Percentiles rank a stretch among this genome's conserved stretches.
phyloP scores from a whole-genome alignment of 1,139 yeast species.

The Kodamaea ohmeri region DNA sequence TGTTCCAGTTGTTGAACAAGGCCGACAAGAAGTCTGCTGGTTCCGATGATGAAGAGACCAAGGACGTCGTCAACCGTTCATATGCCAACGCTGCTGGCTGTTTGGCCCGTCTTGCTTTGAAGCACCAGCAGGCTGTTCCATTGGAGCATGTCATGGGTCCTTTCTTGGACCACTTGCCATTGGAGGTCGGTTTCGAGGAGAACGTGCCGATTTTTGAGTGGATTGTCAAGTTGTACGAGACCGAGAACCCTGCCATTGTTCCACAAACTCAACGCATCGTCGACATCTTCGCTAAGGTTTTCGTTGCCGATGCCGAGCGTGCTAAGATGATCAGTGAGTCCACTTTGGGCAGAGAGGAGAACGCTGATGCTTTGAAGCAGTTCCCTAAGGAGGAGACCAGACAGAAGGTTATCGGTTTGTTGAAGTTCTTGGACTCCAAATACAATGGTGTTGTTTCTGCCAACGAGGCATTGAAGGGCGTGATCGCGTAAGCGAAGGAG shows the following conservation, averaged over 20 bases:
- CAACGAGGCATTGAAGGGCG: slow-evolving; percentile 44
- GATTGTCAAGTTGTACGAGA: slow-evolving; percentile 67
- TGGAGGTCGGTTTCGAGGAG: slow-evolving; percentile 87
- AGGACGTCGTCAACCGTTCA: slow-evolving; percentile 79
- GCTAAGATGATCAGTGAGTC: slow-evolving; percentile 66
- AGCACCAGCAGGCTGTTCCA: slow-evolving; percentile 73
- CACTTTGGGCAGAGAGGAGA: slow-evolving; percentile 81
- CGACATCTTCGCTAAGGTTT: slow-evolving; percentile 66
- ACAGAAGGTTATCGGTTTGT: slow-evolving; percentile 61
- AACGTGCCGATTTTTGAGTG: slow-evolving; percentile 86
- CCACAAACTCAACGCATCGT: slow-evolving; percentile 63
- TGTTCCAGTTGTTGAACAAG: slow-evolving; percentile 75
- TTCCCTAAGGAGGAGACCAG: slow-evolving; percentile 68
- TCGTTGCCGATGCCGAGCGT: slow-evolving; percentile 70
- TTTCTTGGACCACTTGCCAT: slow-evolving; percentile 76
- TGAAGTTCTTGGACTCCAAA: slow-evolving; percentile 66
- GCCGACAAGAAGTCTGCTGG: slow-evolving; percentile 67
- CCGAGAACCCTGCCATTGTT: slow-evolving; percentile 55
- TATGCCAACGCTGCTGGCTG: slow-evolving; percentile 97
- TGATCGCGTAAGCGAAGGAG: slow-evolving; percentile 27
- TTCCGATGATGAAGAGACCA: slow-evolving; percentile 73
- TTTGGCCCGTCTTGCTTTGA: slow-evolving; percentile 86
- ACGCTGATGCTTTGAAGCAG: slow-evolving; percentile 73
- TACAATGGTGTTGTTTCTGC: slow-evolving; percentile 19
- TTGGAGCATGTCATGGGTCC: slow-evolving; percentile 76